These are phyloP conservation scores for Phytophthora hybrid DNA, from an alignment of 352 stramenopile species.

Conservation along the genomic window DNA sequence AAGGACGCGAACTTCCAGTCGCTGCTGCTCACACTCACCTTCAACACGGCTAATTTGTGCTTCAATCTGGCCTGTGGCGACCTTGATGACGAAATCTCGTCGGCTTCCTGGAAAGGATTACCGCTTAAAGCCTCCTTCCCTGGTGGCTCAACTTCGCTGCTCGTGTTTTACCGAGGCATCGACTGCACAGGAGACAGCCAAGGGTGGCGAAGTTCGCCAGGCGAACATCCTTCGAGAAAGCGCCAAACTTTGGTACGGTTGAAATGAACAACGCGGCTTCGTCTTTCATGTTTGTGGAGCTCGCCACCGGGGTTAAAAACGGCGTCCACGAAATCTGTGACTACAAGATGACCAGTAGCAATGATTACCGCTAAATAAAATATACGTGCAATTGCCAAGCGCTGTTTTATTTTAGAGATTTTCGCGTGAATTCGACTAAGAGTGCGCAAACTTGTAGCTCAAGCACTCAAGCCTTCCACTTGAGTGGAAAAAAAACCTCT, in stretches of 20 bases:
- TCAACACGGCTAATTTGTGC: not conserved
- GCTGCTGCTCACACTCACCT: not conserved
- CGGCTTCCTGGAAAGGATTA: not conserved
- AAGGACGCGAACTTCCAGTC: not conserved
- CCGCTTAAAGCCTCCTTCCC: not conserved
- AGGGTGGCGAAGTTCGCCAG: too few species aligned
- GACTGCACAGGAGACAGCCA: not conserved
- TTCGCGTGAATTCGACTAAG: too few species aligned
- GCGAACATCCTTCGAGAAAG: not conserved
- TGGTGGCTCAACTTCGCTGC: not conserved
- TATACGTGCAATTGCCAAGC: not conserved
- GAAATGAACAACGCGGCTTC: not conserved
- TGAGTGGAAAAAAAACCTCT: too few species aligned
- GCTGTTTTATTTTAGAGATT: not conserved
- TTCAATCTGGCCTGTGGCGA: not conserved
- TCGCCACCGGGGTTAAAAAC: not conserved
- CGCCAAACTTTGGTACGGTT: not conserved
- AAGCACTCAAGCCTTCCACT: too few species aligned
- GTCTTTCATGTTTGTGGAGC: not conserved
- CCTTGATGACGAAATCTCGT: not conserved
- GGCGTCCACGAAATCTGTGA: not conserved
- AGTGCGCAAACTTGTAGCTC: not conserved
- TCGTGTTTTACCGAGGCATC: not conserved
- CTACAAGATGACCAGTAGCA: not conserved
- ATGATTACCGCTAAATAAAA: too few species aligned